Evolutionary conservation across 805 yeast species (phyloP).

Genomic region (Wickerhamomyces hampshirensis): DNA sequence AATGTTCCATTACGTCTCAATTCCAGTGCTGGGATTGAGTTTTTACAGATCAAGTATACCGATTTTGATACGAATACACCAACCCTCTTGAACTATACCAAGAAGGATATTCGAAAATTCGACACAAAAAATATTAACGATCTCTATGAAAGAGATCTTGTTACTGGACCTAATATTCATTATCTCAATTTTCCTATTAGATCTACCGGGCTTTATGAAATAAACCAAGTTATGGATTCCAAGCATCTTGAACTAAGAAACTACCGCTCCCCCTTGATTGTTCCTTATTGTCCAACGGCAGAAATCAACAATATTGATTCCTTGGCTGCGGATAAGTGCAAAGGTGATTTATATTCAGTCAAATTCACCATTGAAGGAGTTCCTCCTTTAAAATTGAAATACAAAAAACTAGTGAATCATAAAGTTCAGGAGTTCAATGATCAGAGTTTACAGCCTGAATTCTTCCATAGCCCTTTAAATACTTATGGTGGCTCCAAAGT

Average conservation of each 20-base stretch:
- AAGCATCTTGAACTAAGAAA: constrained; percentile 58
- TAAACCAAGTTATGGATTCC: constrained; percentile 62
- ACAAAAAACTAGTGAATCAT: constrained; percentile 41
- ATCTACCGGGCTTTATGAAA: constrained; percentile 73
- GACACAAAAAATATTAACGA: constrained; percentile 16
- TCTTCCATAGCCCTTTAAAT: constrained; percentile 46
- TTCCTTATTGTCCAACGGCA: constrained; percentile 79
- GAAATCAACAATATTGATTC: constrained; percentile 36
- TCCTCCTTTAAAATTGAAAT: constrained; percentile 64
- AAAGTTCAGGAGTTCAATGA: constrained; percentile 32
- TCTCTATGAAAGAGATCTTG: constrained; percentile 21
- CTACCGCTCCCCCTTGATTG: constrained; percentile 53
- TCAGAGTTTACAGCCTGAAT: constrained; percentile 46
- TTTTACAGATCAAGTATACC: constrained; percentile 57
- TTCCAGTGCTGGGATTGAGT: constrained; percentile 68
- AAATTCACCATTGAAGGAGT: constrained; percentile 63
- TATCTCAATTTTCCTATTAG: constrained; percentile 62
- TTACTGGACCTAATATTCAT: constrained; percentile 34
- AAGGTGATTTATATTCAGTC: constrained; percentile 51
- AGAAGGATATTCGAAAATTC: constrained; percentile 45
- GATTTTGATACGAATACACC: constrained; percentile 49
- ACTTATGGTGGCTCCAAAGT: constrained; percentile 25
- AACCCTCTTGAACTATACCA: constrained; percentile 47
- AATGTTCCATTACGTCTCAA: constrained; percentile 74
- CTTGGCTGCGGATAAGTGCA: constrained; percentile 47